These are phyloP conservation scores for Ricinus communis DNA, from an alignment of 345 rosid species.

Conservation along the genomic window DNA sequence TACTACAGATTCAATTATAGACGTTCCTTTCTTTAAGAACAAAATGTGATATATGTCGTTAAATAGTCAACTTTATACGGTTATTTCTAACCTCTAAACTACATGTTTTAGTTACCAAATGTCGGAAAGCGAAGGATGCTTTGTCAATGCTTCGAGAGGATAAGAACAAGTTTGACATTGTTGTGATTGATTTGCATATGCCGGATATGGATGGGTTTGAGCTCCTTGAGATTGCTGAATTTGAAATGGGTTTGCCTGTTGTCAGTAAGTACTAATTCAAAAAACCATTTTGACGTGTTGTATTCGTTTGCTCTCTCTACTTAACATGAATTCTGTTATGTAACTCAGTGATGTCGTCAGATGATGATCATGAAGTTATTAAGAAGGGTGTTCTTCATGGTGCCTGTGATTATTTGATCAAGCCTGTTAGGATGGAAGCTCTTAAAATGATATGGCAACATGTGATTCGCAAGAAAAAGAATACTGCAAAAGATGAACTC, in stretches of 20 bases:
- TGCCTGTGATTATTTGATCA: constrained; percentile 37
- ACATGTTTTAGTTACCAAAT: constrained; percentile 28
- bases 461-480: constrained; percentile 25
- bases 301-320: too few species aligned
- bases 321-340: background rate
- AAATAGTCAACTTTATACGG: too few species aligned
- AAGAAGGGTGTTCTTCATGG: constrained; percentile 24
- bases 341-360: constrained; percentile 29
- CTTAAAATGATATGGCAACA: constrained; percentile 36
- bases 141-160: constrained; percentile 29
- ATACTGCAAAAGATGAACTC: background rate
- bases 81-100: too few species aligned
- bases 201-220: constrained; percentile 38
- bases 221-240: constrained; percentile 22
- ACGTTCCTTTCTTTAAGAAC: too few species aligned
- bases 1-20: too few species aligned
- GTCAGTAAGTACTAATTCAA: constrained; percentile 27
- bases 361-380: constrained; percentile 22
- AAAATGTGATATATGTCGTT: too few species aligned
- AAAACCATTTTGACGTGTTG: too few species aligned
- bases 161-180: constrained; percentile 29
- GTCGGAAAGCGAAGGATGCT: constrained; percentile 24
- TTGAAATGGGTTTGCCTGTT: constrained; percentile 28
- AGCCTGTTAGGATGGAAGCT: constrained; percentile 28
- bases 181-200: constrained; percentile 30